Evolutionary conservation across 306 rosid species (phyloP).

Genomic region (Sphenostylis stenocarpa): DNA sequence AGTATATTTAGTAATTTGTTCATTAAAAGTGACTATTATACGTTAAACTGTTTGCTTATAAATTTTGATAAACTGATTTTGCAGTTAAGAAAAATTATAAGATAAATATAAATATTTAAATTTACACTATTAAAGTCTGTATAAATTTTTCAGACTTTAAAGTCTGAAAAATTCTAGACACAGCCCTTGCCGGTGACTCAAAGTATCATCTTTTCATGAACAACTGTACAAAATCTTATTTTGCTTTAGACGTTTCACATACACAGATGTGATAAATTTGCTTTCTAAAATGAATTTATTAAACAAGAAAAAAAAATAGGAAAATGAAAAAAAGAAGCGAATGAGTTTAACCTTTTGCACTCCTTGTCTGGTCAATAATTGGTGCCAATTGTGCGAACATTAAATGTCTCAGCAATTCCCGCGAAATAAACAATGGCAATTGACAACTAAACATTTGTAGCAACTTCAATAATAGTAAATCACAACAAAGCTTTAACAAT

Average conservation of each 20-base stretch:
- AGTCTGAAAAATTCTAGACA: too few relatives aligned
- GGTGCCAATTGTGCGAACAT: not conserved
- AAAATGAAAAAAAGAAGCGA: too few relatives aligned
- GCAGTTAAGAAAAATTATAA: too few relatives aligned
- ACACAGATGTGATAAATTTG: not conserved
- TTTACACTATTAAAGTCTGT: too few relatives aligned
- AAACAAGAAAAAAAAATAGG: too few relatives aligned
- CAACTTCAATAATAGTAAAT: not conserved
- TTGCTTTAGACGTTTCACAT: not conserved
- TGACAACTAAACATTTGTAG: not conserved
- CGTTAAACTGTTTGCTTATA: too few relatives aligned
- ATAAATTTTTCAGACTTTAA: too few relatives aligned
- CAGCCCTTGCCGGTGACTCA: too few relatives aligned
- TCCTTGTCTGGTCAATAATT: not conserved
- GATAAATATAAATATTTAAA: too few relatives aligned
- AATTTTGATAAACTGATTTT: too few relatives aligned
- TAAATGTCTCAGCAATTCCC: not conserved
- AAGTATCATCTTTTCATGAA: not conserved
- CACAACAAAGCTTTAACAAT: not conserved
- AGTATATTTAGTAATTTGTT: too few relatives aligned
- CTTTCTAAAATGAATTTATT: not conserved
- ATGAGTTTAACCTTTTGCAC: not conserved
- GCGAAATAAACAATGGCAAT: not conserved
- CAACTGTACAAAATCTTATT: not conserved
- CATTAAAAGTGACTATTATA: too few relatives aligned